Evolutionary conservation across 805 yeast species (phyloP).

Genomic region (Saturnispora dispora): DNA sequence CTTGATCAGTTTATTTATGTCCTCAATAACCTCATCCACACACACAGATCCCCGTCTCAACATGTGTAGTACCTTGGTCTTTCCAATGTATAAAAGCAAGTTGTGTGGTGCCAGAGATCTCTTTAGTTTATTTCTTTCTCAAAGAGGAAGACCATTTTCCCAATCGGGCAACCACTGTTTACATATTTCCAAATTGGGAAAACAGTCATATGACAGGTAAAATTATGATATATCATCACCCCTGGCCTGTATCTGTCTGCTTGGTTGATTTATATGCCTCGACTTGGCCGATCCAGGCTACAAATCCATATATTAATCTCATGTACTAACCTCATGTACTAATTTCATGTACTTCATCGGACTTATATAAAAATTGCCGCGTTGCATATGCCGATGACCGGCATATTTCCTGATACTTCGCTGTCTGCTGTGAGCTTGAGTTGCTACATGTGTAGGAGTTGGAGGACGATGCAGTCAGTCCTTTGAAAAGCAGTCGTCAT

Average conservation of each 20-base stretch:
- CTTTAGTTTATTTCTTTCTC: neutral
- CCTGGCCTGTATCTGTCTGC: neutral
- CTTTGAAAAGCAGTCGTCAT: neutral
- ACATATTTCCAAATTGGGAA: conserved; percentile 4
- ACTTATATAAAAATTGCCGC: neutral
- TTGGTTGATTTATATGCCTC: neutral
- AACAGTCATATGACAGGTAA: neutral
- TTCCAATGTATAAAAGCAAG: neutral
- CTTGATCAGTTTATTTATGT: neutral
- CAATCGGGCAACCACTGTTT: neutral
- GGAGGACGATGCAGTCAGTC: neutral
- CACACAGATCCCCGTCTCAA: neutral
- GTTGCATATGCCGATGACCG: neutral
- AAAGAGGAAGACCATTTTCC: neutral
- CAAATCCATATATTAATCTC: neutral
- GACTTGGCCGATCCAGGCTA: neutral
- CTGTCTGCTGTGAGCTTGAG: neutral
- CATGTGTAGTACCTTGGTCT: neutral
- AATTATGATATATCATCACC: neutral
- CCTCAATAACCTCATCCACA: neutral
- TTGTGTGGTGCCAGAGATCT: neutral
- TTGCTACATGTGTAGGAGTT: neutral
- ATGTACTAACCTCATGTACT: neutral
- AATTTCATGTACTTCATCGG: neutral
- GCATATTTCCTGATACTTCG: neutral